These are phyloP conservation scores for Bauhinia variegata DNA, from an alignment of 306 rosid genomes.

Conservation along the genomic window DNA sequence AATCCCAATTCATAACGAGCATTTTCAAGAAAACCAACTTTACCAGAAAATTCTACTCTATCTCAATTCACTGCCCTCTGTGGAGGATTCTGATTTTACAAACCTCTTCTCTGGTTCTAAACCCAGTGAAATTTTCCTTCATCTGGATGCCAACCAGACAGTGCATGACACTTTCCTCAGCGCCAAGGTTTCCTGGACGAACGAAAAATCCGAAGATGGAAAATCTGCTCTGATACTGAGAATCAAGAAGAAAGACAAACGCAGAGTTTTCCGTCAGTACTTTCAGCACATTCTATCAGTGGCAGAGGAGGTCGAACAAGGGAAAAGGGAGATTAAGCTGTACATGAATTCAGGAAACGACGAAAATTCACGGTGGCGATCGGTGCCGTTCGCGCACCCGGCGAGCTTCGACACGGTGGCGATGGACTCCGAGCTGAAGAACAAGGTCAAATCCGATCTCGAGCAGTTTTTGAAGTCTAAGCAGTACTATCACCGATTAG, in stretches of 20 bases:
- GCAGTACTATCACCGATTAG: slow-evolving; percentile 78
- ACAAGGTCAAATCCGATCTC: slow-evolving; percentile 72
- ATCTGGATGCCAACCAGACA: slow-evolving; percentile 54
- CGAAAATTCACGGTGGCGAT: slow-evolving; percentile 57
- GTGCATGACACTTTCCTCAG: slow-evolving; percentile 76
- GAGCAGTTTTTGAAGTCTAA: slow-evolving; percentile 80
- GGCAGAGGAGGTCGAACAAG: slow-evolving; percentile 68
- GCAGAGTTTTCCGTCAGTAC: slow-evolving; percentile 79
- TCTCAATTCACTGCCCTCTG: slow-evolving; percentile 73
- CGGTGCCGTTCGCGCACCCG: slow-evolving; percentile 75
- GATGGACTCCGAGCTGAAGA: slow-evolving; percentile 72
- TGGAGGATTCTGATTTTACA: slow-evolving; percentile 77
- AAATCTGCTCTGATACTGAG: slow-evolving; percentile 49
- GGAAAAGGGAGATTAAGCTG: slow-evolving; percentile 58
- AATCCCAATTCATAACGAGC: slow-evolving; percentile 61
- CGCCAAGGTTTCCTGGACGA: slow-evolving; percentile 69
- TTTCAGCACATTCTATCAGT: slow-evolving; percentile 79
- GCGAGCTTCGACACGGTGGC: slow-evolving; percentile 80
- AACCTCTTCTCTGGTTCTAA: slow-evolving; percentile 80
- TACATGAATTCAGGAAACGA: slow-evolving; percentile 47
- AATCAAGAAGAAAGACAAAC: slow-evolving; percentile 68
- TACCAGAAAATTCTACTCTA: slow-evolving; percentile 64
- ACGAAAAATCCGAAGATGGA: slow-evolving; percentile 28
- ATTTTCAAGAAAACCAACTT: slow-evolving; percentile 72
- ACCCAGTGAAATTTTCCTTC: slow-evolving; percentile 71